phyloP scores from a whole-genome alignment of 164 flowering plant genomes.

The Stephania cephalantha region DNA sequence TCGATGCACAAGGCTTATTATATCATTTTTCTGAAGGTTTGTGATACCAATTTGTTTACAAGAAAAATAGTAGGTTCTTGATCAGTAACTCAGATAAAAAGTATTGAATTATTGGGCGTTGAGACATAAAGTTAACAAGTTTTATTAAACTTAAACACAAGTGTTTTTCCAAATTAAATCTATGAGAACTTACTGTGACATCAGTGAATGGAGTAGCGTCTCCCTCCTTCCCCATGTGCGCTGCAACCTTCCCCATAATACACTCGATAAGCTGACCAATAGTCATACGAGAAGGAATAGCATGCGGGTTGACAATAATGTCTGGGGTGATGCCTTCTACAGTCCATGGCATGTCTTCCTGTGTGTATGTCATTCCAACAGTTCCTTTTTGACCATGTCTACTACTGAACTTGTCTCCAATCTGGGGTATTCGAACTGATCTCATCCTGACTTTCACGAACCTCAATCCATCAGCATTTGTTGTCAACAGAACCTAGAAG shows the following conservation, averaged over 20 bases:
- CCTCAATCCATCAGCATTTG: conserved; percentile 95
- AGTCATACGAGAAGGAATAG: conserved; percentile 98
- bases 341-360: conserved; percentile 99
- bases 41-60: neutral
- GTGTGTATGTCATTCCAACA: conserved; percentile 94
- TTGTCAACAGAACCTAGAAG: conserved; percentile 75
- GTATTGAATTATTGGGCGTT: neutral
- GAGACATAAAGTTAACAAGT: neutral
- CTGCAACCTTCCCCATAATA: conserved; percentile 96
- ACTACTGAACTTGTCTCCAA: conserved; percentile 96
- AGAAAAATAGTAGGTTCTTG: neutral
- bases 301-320: conserved; percentile 92
- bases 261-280: conserved; percentile 98
- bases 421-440: conserved; percentile 90
- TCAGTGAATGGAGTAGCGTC: conserved; percentile 97
- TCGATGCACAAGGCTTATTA: neutral
- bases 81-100: neutral
- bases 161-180: neutral
- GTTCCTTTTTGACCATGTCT: conserved; percentile 98
- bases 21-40: no score
- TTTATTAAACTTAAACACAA: neutral
- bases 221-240: conserved; percentile 94
- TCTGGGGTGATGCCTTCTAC: conserved; percentile 88
- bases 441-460: conserved; percentile 94
- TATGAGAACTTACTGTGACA: conserved; percentile 64